Conservation (phyloP, 2,329 filamentous ascomycete genomes). For the Ascochyta viciae-villosae region DNA sequence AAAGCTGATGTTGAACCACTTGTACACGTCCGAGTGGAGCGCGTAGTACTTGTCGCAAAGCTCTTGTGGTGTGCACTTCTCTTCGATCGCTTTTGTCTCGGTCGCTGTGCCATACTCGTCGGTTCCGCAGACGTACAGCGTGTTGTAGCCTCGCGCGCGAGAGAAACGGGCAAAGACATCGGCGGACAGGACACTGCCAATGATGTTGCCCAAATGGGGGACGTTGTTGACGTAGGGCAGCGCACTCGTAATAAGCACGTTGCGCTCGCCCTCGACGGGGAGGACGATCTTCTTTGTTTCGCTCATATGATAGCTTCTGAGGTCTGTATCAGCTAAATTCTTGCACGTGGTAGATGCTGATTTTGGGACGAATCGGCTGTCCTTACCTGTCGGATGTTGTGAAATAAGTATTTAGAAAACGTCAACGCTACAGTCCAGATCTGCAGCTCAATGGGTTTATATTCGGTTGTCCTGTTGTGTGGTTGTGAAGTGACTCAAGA, state of each 20-base stretch:
- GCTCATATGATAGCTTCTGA: conserved; percentile 28
- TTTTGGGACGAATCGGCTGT: neutral
- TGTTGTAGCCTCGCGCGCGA: conserved; percentile 79
- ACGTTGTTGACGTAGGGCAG: conserved; percentile 81
- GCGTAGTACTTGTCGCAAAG: conserved; percentile 93
- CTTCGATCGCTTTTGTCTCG: conserved; percentile 92
- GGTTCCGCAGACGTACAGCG: conserved; percentile 84
- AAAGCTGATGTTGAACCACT: conserved; percentile 95
- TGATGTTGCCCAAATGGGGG: conserved; percentile 70
- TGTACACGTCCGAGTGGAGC: conserved; percentile 88
- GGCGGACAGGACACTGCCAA: conserved; percentile 73
- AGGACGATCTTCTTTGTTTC: conserved; percentile 54
- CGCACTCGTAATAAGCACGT: conserved; percentile 91
- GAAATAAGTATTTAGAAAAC: neutral
- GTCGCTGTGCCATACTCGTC: conserved; percentile 97
- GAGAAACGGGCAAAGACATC: conserved; percentile 80
- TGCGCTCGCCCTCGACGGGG: conserved; percentile 69
- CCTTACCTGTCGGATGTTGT: neutral
- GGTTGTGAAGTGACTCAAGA: conserved; percentile 35
- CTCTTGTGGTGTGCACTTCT: conserved; percentile 79
- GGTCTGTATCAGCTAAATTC: conserved; percentile 8
- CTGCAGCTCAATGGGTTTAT: conserved; percentile 8
- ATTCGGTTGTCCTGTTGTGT: neutral
- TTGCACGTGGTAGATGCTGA: conserved; percentile 4
- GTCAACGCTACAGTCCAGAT: neutral